These are phyloP conservation scores for Sporothrix dimorphospora DNA, from an alignment of 2,329 filamentous ascomycete species.

Conservation along the genomic window DNA sequence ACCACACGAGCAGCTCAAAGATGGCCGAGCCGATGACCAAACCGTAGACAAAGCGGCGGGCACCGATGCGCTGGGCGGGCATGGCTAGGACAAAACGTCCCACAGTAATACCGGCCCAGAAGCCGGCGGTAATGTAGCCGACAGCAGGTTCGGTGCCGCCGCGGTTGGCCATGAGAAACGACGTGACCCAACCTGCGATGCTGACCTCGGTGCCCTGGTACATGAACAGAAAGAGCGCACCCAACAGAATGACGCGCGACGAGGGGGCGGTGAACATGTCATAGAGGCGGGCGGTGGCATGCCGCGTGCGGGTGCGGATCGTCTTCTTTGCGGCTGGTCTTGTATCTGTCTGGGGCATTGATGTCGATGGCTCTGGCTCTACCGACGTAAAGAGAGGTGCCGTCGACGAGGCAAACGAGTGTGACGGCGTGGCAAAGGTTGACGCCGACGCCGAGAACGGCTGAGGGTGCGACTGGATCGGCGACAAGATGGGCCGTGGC, in stretches of 20 bases:
- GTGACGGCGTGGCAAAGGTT: slow-evolving; percentile 7
- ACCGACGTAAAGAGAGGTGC: slow-evolving; percentile 13
- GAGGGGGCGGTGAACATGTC: slow-evolving; percentile 54
- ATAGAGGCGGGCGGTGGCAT: slow-evolving; percentile 37
- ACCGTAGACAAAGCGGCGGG: slow-evolving; percentile 68
- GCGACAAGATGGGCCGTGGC: slow-evolving; percentile 24
- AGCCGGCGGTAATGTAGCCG: slow-evolving; percentile 77
- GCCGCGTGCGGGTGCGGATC: background rate
- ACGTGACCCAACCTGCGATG: slow-evolving; percentile 85
- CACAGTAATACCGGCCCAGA: slow-evolving; percentile 74
- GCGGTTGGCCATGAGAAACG: slow-evolving; percentile 75
- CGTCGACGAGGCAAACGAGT: slow-evolving; percentile 25
- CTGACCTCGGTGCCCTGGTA: slow-evolving; percentile 86
- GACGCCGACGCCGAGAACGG: slow-evolving; percentile 22
- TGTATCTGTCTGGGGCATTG: background rate
- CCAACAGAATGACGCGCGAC: slow-evolving; percentile 67
- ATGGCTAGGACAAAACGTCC: slow-evolving; percentile 73
- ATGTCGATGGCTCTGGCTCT: background rate
- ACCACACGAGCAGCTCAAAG: slow-evolving; percentile 79
- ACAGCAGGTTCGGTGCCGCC: slow-evolving; percentile 70
- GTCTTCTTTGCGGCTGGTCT: background rate
- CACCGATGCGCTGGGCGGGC: slow-evolving; percentile 68
- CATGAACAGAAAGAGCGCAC: slow-evolving; percentile 79
- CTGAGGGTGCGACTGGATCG: slow-evolving; percentile 17
- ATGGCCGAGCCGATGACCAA: slow-evolving; percentile 63